Conservation (phyloP, 805 yeast species). For the Pichia sporocuriosa region DNA sequence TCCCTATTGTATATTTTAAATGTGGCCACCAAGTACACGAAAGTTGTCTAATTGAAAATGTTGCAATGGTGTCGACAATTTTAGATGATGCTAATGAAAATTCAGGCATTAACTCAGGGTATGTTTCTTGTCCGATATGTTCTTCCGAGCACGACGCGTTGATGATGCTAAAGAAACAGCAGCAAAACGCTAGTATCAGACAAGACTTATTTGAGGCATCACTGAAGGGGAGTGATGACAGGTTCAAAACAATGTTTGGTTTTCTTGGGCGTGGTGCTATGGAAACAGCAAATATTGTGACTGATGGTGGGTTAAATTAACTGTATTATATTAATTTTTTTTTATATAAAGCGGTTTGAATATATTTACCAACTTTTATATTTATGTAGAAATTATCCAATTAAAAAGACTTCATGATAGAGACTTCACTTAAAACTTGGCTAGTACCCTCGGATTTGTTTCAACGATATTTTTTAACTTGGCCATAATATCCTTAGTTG, state of each 20-base stretch:
- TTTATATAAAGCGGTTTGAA: neutral
- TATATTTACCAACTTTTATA: too few relatives aligned
- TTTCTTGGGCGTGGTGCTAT: conserved; percentile 86
- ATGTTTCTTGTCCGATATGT: conserved; percentile 67
- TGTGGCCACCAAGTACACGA: conserved; percentile 87
- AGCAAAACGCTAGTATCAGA: conserved; percentile 55
- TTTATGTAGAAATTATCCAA: too few relatives aligned
- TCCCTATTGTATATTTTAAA: conserved; percentile 76
- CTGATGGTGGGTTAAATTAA: conserved; percentile 1
- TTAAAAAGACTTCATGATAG: too few relatives aligned
- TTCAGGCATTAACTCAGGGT: too few relatives aligned
- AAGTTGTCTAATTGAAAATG: conserved; percentile 41
- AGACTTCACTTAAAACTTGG: conserved; percentile 9
- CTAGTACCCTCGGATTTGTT: conserved; percentile 22
- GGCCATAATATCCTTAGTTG: conserved; percentile 35
- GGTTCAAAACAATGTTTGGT: conserved; percentile 70
- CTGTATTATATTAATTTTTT: neutral
- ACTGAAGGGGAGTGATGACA: conserved; percentile 47
- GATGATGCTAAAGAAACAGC: conserved; percentile 49
- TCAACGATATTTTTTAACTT: conserved; percentile 27
- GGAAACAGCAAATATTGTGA: conserved; percentile 33
- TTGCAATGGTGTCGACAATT: conserved; percentile 14
- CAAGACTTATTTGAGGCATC: conserved; percentile 56
- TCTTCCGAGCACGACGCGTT: conserved; percentile 63
- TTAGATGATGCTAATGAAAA: conserved; percentile 7